phyloP scores from a whole-genome alignment of 108 stramenopile genomes.

The Nitzschia sp. region DNA sequence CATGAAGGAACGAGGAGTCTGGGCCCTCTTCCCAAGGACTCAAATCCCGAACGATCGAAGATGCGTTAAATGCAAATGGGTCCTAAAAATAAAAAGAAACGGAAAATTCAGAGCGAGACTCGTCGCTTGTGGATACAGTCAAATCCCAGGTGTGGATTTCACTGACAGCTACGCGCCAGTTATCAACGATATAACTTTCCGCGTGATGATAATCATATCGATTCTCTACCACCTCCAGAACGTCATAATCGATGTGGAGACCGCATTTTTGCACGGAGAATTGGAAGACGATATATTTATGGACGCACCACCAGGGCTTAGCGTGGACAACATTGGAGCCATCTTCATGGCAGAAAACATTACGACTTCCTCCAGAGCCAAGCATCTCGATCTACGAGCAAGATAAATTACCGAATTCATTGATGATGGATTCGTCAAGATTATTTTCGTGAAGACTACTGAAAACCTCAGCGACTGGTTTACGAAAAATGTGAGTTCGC shows the following conservation, averaged over 20 bases:
- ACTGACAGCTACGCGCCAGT: too few relatives aligned
- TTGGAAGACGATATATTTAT: constrained; percentile 32
- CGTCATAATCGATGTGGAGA: background rate
- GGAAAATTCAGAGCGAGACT: constrained; percentile 8
- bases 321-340: too few relatives aligned
- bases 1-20: constrained; percentile 3
- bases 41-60: background rate
- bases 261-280: constrained; percentile 29
- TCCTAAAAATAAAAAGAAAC: background rate
- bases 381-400: too few relatives aligned
- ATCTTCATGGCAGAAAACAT: too few relatives aligned
- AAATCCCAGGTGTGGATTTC: constrained; percentile 5
- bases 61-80: constrained; percentile 1
- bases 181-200: background rate
- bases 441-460: too few relatives aligned
- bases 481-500: too few relatives aligned
- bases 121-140: constrained; percentile 13
- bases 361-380: too few relatives aligned
- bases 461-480: too few relatives aligned
- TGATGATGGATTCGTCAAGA: background rate
- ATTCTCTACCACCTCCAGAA: too few relatives aligned
- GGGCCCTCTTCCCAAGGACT: background rate
- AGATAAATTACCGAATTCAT: constrained; percentile 5
- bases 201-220: too few relatives aligned
- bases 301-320: constrained; percentile 17